phyloP scores from a whole-genome alignment of 352 stramenopile species.

The Phytophthora idaei region DNA sequence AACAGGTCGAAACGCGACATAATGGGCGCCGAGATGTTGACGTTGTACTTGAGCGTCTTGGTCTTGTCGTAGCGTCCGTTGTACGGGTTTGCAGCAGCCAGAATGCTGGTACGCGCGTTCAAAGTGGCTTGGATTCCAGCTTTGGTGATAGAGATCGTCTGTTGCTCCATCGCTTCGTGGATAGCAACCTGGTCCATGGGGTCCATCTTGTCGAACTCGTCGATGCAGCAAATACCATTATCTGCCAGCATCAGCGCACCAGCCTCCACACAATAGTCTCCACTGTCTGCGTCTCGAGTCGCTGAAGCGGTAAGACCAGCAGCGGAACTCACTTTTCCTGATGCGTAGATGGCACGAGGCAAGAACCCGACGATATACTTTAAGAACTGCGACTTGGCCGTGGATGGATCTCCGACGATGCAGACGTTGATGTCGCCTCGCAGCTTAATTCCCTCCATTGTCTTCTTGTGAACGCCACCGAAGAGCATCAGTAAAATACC shows the following conservation, averaged over 20 bases:
- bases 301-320: conserved; percentile 98
- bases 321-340: conserved; percentile 97
- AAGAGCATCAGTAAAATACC: conserved; percentile 98
- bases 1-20: conserved; percentile 99
- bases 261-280: conserved; percentile 91
- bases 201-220: conserved; percentile 99
- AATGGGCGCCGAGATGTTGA: conserved; percentile 95
- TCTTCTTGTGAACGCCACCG: conserved; percentile 98
- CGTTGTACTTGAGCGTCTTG: conserved; percentile 91
- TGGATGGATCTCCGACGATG: conserved; percentile 97
- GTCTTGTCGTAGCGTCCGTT: conserved; percentile 94
- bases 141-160: conserved; percentile 99
- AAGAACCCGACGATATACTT: conserved; percentile 96
- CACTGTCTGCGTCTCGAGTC: conserved; percentile 93
- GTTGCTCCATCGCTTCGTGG: conserved; percentile 99
- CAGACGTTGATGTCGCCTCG: conserved; percentile 99
- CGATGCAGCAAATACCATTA: conserved; percentile 99
- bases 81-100: conserved; percentile 99
- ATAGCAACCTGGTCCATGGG: conserved; percentile 98
- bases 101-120: conserved; percentile 99
- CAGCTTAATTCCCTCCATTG: conserved; percentile 96
- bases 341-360: conserved; percentile 98
- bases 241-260: conserved; percentile 99
- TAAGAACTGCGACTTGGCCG: conserved; percentile 99
- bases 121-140: conserved; percentile 99